Evolutionary conservation across 805 yeast genomes (phyloP).

Genomic region (Maudiozyma saulgeensis): DNA sequence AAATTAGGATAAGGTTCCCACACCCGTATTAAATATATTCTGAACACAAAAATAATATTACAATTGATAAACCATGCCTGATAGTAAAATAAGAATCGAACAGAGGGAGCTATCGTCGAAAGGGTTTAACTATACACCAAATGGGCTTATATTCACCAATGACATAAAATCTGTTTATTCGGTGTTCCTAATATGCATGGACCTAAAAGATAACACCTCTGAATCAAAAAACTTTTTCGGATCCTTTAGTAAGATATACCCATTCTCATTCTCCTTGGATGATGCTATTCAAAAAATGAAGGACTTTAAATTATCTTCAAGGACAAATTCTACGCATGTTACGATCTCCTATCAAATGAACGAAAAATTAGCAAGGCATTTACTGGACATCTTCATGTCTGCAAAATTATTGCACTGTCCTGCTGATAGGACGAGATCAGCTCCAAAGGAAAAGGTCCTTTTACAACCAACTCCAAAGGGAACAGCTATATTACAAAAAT

Average conservation of each 20-base stretch:
- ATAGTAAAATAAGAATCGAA: constrained; percentile 8
- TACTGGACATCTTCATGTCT: constrained; percentile 44
- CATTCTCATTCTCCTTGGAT: constrained; percentile 44
- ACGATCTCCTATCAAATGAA: constrained; percentile 47
- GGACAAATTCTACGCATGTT: constrained; percentile 42
- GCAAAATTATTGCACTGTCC: constrained; percentile 69
- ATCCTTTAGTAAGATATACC: constrained; percentile 30
- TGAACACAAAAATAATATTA: too few relatives aligned
- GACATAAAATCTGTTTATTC: constrained; percentile 57
- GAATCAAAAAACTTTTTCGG: constrained; percentile 19
- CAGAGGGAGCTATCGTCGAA: constrained; percentile 37
- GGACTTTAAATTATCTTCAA: constrained; percentile 38
- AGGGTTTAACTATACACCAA: constrained; percentile 41
- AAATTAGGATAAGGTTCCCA: too few relatives aligned
- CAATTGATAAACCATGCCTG: not conserved
- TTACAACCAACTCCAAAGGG: constrained; percentile 93
- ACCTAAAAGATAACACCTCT: constrained; percentile 26
- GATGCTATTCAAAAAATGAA: constrained; percentile 47
- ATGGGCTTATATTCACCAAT: constrained; percentile 42
- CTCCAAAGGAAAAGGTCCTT: constrained; percentile 34
- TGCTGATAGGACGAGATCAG: constrained; percentile 53
- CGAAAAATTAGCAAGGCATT: constrained; percentile 37
- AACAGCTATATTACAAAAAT: constrained; percentile 54
- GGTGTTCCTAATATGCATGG: constrained; percentile 36
- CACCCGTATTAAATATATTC: too few relatives aligned